These are phyloP conservation scores for Lentinula sp. DNA, from an alignment of 768 basidiomycete species.

Conservation along the genomic window DNA sequence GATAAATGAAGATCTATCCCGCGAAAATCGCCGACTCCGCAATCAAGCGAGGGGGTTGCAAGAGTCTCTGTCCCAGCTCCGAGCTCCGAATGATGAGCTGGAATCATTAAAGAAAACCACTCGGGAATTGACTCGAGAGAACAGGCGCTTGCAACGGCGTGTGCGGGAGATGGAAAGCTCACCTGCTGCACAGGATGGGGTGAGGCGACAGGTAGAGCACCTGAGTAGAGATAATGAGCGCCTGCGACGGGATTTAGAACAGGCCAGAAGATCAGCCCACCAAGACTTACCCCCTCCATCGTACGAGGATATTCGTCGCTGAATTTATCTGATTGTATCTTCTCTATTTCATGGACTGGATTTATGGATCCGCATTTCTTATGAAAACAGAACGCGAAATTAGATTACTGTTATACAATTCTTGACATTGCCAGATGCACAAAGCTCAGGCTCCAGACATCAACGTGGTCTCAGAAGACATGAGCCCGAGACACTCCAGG, in stretches of 20 bases:
- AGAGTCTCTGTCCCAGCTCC: slow-evolving; percentile 5
- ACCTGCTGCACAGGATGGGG: neutral
- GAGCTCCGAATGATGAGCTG: slow-evolving; percentile 1
- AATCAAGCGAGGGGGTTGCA: slow-evolving; percentile 7
- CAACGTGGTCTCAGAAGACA: too few relatives aligned
- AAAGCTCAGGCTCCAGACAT: too few relatives aligned
- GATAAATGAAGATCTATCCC: slow-evolving; percentile 11
- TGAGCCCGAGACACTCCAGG: too few relatives aligned
- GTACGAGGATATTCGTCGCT: slow-evolving; percentile 6
- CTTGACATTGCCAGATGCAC: too few relatives aligned
- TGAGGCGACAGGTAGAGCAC: slow-evolving; percentile 3
- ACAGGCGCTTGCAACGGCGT: slow-evolving; percentile 5
- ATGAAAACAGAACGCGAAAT: too few relatives aligned
- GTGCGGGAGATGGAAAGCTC: slow-evolving; percentile 6
- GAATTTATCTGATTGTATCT: neutral
- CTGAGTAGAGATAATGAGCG: slow-evolving; percentile 7
- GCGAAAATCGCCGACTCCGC: slow-evolving; percentile 8
- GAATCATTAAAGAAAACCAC: neutral
- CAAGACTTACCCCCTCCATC: slow-evolving; percentile 9
- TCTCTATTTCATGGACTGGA: too few relatives aligned
- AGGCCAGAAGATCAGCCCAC: neutral
- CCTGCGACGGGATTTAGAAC: slow-evolving; percentile 2
- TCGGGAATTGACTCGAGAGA: slow-evolving; percentile 6
- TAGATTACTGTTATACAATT: too few relatives aligned
- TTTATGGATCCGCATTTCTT: too few relatives aligned